phyloP scores from a whole-genome alignment of 371 early-diverging fungal species.

The Mucor circinelloides region DNA sequence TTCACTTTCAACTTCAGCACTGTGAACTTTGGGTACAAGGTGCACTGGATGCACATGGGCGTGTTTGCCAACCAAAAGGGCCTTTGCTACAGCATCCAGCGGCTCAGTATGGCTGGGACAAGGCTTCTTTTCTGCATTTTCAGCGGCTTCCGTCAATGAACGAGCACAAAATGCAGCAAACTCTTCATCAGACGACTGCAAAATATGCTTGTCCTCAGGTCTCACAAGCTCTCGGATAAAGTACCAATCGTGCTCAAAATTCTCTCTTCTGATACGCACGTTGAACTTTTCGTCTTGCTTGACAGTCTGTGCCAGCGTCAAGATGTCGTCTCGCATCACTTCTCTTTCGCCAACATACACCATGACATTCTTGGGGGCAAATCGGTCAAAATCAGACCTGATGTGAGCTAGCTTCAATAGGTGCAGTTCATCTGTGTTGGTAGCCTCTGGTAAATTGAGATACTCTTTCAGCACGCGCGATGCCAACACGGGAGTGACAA shows the following conservation, averaged over 20 bases:
- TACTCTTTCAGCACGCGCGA: conserved; percentile 24
- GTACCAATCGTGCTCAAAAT: conserved; percentile 35
- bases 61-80: background rate
- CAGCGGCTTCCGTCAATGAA: conserved; percentile 13
- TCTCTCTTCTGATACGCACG: conserved; percentile 23
- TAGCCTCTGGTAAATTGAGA: conserved; percentile 30
- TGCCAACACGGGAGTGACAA: conserved; percentile 18
- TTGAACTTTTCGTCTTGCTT: conserved; percentile 25
- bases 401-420: conserved; percentile 39
- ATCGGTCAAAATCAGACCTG: conserved; percentile 36
- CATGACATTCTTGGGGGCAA: conserved; percentile 31
- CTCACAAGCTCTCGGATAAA: conserved; percentile 26
- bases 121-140: background rate
- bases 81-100: background rate
- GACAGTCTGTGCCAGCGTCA: conserved; percentile 33
- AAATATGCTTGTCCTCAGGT: conserved; percentile 12
- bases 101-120: background rate
- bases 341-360: conserved; percentile 42
- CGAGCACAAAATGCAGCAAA: conserved; percentile 23
- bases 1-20: background rate
- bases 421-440: conserved; percentile 24
- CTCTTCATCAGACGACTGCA: conserved; percentile 17
- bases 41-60: background rate
- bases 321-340: conserved; percentile 43
- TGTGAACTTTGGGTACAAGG: background rate